Base-by-base conservation (phyloP, 192 early-diverging fungal species). In the Coemansia sp. region DNA sequence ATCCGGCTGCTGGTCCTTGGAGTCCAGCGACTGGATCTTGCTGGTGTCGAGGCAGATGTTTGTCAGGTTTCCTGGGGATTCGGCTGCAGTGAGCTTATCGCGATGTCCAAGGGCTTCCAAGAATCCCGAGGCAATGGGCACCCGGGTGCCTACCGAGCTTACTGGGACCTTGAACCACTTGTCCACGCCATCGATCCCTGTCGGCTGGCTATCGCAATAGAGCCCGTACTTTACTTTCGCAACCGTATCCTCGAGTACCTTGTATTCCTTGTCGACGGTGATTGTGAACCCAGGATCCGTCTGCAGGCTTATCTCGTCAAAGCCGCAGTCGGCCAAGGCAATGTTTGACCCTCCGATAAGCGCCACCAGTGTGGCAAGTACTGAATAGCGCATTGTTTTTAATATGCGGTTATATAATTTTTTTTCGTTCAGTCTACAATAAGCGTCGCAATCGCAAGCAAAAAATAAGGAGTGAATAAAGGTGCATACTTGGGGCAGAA, bases 121-220 rank as follows among this genome's bases (percentile, higher is more conserved):
- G 44, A 74, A 82, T 12, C 76, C 73, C 1, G 77, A 65, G 14
- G 69, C 65, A 16, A 59, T 45, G 30, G 63, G 61, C 42, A 69
- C 50, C 21, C 69, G 68, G 16, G 67, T 62, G 5, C 69, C 81
- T 3, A 65, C 77, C 2, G 58, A 51, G 16, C 29, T 31, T 10
- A 82, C 59, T 8, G 81, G 81, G 1, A 79, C 63, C 54, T 79
- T 67, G 63, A 75, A 79, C 76, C 76, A 79, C 54, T 40, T 71
- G 54, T 69, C 67, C 30, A 79, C 30, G 12, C 64, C 62, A 28
- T 62, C 51, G 24, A 69, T 60, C 16, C 54, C 48, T 3, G 57
- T 48, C 18, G 71, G 72, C 60, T 69, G 61, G 63, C 42, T 60
- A 42, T 71, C 74, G 56, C 76, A 79, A 48, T 70, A 75, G 25